A percentile compares a stretch with the other conserved stretches of the same genome.
These are phyloP conservation scores for Balakata baccata DNA, from an alignment of 345 rosid species.

Conservation along the genomic window DNA sequence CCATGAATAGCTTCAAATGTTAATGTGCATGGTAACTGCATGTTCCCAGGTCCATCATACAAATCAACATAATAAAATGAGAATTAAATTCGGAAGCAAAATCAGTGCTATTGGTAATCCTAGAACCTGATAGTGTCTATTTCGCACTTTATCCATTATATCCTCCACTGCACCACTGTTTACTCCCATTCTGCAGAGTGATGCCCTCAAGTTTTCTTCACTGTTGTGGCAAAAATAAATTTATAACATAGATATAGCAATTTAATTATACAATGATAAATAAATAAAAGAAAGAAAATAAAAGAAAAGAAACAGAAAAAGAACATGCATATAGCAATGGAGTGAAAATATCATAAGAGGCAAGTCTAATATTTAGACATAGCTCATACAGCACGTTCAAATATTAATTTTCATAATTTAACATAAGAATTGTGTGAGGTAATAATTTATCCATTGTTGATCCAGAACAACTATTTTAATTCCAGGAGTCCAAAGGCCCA, in stretches of 20 bases:
- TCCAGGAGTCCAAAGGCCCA: not conserved
- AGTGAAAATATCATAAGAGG: not conserved
- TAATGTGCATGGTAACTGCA: slow-evolving; percentile 87
- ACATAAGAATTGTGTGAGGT: not conserved
- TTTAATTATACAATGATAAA: no score
- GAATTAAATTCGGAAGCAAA: slow-evolving; percentile 6
- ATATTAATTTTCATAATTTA: not conserved
- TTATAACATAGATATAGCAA: not conserved
- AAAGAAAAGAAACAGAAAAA: no score
- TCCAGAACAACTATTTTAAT: not conserved
- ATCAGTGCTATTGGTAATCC: slow-evolving; percentile 9
- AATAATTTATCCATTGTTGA: not conserved
- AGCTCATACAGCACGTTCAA: not conserved
- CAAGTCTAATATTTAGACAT: not conserved
- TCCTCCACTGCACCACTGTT: slow-evolving; percentile 60
- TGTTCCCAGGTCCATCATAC: slow-evolving; percentile 12
- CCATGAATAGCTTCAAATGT: slow-evolving; percentile 80
- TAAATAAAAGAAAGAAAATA: no score
- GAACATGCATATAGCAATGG: not conserved
- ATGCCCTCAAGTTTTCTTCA: slow-evolving; percentile 82
- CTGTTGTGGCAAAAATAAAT: slow-evolving; percentile 30
- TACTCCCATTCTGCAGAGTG: slow-evolving; percentile 75
- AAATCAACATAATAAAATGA: not conserved
- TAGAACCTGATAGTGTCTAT: slow-evolving; percentile 80
- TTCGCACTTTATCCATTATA: slow-evolving; percentile 71